These are phyloP conservation scores for Lagenidium giganteum DNA, from an alignment of 352 stramenopile species.

Conservation along the genomic window DNA sequence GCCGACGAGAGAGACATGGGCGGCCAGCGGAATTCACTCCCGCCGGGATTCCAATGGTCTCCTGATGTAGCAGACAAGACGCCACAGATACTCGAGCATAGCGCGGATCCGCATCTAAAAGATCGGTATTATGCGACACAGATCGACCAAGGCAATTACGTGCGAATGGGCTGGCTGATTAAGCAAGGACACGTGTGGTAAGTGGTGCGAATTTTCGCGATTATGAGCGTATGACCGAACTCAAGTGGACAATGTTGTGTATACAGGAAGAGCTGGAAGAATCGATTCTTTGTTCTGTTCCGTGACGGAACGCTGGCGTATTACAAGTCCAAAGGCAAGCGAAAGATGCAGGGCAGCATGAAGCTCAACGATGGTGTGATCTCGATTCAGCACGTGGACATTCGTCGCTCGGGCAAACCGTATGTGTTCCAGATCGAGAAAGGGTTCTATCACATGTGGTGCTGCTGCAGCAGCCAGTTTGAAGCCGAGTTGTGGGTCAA, in stretches of 20 bases:
- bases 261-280: conserved; percentile 81
- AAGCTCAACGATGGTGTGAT: conserved; percentile 82
- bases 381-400: conserved; percentile 74
- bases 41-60: conserved; percentile 2
- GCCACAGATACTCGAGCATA: conserved; percentile 12
- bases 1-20: neutral
- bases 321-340: conserved; percentile 71
- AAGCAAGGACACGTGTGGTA: conserved; percentile 82
- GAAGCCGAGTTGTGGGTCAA: conserved; percentile 81
- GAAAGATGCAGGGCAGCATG: conserved; percentile 80
- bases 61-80: neutral
- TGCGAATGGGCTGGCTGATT: conserved; percentile 81
- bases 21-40: conserved; percentile 17
- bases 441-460: conserved; percentile 78
- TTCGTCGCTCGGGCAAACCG: conserved; percentile 47
- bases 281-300: conserved; percentile 82
- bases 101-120: conserved; percentile 62
- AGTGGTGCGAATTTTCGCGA: neutral
- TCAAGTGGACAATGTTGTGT: neutral
- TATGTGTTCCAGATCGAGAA: conserved; percentile 86
- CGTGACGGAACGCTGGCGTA: conserved; percentile 78
- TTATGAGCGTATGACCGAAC: conserved; percentile 1
- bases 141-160: conserved; percentile 62
- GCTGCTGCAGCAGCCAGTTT: conserved; percentile 70
- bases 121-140: conserved; percentile 64